Conservation (phyloP, 371 early-diverging fungal genomes). For the Phascolomyces articulosus region DNA sequence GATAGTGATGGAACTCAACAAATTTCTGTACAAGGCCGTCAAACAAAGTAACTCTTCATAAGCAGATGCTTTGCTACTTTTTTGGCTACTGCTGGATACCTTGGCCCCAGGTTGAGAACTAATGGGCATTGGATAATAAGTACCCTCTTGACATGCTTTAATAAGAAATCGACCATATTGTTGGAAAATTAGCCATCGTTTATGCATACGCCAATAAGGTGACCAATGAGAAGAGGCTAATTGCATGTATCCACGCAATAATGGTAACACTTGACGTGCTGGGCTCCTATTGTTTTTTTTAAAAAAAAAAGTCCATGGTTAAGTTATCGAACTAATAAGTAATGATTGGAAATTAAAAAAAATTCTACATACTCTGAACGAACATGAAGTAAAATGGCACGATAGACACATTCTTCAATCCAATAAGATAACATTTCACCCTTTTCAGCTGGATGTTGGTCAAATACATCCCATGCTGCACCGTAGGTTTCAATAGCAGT, state of each 20-base stretch:
- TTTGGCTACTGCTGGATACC: not conserved
- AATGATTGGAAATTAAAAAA: not conserved
- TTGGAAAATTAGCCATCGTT: slow-evolving; percentile 52
- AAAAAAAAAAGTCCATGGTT: not conserved
- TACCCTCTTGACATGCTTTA: slow-evolving; percentile 23
- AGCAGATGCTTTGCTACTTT: slow-evolving; percentile 10
- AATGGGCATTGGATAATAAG: slow-evolving; percentile 28
- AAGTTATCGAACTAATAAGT: too few relatives aligned
- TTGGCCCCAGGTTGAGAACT: not conserved
- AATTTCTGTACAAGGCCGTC: slow-evolving; percentile 11
- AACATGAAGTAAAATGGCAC: slow-evolving; percentile 58
- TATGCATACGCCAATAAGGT: slow-evolving; percentile 44
- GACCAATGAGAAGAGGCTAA: slow-evolving; percentile 43
- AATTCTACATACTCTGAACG: slow-evolving; percentile 45
- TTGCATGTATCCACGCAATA: slow-evolving; percentile 32
- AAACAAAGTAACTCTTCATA: slow-evolving; percentile 14
- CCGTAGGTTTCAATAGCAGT: slow-evolving; percentile 62
- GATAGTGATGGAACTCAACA: slow-evolving; percentile 12
- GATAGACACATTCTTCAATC: slow-evolving; percentile 73
- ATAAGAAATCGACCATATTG: slow-evolving; percentile 42
- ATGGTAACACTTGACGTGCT: slow-evolving; percentile 23
- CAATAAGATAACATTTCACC: slow-evolving; percentile 61
- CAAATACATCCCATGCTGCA: slow-evolving; percentile 46
- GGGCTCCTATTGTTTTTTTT: too few relatives aligned
- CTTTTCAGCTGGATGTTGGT: slow-evolving; percentile 49